Conservation (phyloP, 2,329 filamentous ascomycete species). For the Sporothrix euskadiensis region DNA sequence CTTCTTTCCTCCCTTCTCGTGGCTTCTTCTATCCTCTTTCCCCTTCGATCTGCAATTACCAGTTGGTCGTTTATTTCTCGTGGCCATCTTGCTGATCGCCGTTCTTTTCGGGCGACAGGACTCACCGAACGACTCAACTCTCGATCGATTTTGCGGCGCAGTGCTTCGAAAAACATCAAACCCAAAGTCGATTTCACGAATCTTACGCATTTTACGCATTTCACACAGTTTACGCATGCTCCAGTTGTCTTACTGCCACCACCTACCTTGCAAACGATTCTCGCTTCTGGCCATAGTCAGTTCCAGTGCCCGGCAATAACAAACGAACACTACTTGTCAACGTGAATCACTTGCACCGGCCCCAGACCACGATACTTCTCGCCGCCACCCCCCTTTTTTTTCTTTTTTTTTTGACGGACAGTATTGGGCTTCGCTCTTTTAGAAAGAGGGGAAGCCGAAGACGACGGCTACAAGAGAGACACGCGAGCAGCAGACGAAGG, state of each 20-base stretch:
- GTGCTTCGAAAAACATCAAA: not conserved
- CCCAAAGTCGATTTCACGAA: not conserved
- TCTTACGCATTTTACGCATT: not conserved
- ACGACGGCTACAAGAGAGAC: not conserved
- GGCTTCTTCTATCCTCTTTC: not conserved
- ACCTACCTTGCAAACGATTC: slow-evolving; percentile 9
- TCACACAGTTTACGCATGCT: not conserved
- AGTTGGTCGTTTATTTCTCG: not conserved
- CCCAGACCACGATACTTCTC: not conserved
- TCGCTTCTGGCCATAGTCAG: slow-evolving; percentile 15
- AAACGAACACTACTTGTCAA: not conserved
- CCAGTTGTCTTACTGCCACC: slow-evolving; percentile 22
- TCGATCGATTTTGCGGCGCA: not conserved
- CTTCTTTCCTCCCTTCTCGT: not conserved
- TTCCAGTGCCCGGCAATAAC: not conserved
- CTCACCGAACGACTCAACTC: not conserved
- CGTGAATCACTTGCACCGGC: slow-evolving; percentile 13
- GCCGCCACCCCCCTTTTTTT: not conserved
- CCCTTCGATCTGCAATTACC: not conserved
- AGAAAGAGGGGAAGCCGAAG: not conserved
- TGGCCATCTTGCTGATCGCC: not conserved
- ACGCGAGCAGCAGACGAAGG: not conserved
- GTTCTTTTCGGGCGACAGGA: not conserved
- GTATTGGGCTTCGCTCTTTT: not conserved
- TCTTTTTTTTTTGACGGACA: not conserved